phyloP scores from a whole-genome alignment of 192 early-diverging fungal species.

The Gigaspora rosea region DNA sequence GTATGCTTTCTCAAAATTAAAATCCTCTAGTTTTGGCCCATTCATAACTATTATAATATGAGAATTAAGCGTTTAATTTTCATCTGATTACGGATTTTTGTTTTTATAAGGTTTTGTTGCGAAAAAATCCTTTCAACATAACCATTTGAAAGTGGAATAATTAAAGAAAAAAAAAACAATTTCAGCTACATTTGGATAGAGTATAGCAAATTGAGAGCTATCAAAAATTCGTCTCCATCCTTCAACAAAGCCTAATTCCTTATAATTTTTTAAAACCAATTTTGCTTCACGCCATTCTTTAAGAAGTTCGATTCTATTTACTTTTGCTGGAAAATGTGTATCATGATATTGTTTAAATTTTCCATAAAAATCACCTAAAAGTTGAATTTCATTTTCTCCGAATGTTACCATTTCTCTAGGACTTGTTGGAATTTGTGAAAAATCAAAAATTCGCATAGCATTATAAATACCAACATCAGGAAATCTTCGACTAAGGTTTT shows the following conservation, averaged over 20 bases:
- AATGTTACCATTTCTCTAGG: not conserved
- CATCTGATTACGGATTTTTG: slow-evolving; percentile 1
- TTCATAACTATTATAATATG: slow-evolving; percentile 17
- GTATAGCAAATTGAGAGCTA: not conserved
- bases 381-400: slow-evolving; percentile 2
- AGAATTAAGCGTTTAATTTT: slow-evolving; percentile 8
- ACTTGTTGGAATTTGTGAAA: not conserved
- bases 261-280: not conserved
- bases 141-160: not conserved
- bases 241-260: not conserved
- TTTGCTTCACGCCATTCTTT: not conserved
- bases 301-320: slow-evolving; percentile 1
- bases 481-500: not conserved
- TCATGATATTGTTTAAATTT: not conserved
- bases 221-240: slow-evolving; percentile 1
- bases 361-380: slow-evolving; percentile 4
- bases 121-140: slow-evolving; percentile 13
- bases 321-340: not conserved
- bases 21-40: not conserved
- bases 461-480: slow-evolving; percentile 7
- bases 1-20: slow-evolving; percentile 11
- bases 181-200: not conserved
- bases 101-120: slow-evolving; percentile 19
- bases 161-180: slow-evolving; percentile 9
- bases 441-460: slow-evolving; percentile 25